These are phyloP conservation scores for Gardenia jasminoides DNA, from an alignment of 257 asterid species.

Conservation along the genomic window DNA sequence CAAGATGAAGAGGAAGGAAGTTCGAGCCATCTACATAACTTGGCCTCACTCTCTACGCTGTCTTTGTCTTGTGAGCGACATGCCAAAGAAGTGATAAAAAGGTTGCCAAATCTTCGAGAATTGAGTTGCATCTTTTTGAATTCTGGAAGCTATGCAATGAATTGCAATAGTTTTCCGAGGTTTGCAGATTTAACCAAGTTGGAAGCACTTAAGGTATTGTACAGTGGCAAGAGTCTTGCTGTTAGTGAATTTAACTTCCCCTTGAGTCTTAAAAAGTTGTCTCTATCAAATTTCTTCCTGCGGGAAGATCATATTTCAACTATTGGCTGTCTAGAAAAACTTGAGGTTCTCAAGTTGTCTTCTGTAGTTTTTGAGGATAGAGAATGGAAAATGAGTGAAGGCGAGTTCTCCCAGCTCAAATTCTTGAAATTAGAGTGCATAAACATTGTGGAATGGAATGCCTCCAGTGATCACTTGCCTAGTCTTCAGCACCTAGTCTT, in stretches of 20 bases:
- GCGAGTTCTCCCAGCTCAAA: background rate
- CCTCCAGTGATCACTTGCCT: background rate
- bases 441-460: background rate
- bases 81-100: background rate
- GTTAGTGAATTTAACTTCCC: background rate
- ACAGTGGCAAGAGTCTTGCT: background rate
- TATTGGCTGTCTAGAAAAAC: background rate
- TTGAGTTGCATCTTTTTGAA: conserved; percentile 5
- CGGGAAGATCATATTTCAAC: background rate
- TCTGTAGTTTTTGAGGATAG: background rate
- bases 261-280: background rate
- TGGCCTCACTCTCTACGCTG: conserved; percentile 5
- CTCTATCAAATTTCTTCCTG: conserved; percentile 9
- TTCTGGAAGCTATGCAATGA: too few species aligned
- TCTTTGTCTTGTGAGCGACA: background rate
- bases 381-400: conserved; percentile 7
- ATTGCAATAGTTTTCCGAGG: background rate
- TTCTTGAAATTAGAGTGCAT: background rate
- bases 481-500: background rate
- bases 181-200: background rate
- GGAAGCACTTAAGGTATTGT: conserved; percentile 1
- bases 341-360: conserved; percentile 5
- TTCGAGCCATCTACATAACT: background rate
- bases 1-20: background rate
- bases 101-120: conserved; percentile 5